Conservation (phyloP, 768 basidiomycete genomes). For the Thelephora ganbajun region DNA sequence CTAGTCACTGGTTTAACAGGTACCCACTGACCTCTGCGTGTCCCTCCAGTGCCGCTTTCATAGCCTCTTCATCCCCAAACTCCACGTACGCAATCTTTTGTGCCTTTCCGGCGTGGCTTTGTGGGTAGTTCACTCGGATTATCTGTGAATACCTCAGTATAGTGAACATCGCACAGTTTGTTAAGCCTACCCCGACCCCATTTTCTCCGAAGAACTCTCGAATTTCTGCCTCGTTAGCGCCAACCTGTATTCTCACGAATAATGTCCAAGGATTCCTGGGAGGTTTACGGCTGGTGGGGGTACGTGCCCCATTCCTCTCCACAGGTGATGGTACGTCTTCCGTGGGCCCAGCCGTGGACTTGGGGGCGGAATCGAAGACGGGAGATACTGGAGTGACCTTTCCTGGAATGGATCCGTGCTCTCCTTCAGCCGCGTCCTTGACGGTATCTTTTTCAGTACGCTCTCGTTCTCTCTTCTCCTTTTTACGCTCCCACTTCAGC, state of each 20-base stretch:
- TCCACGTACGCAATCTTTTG: constrained; percentile 72
- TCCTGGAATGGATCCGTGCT: constrained; percentile 20
- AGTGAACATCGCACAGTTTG: not conserved
- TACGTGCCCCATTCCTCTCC: constrained; percentile 51
- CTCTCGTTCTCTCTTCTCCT: constrained; percentile 46
- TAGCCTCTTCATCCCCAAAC: constrained; percentile 77
- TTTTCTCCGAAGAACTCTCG: constrained; percentile 68
- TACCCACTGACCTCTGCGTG: constrained; percentile 46
- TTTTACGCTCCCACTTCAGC: constrained; percentile 46
- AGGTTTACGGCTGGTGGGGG: constrained; percentile 53
- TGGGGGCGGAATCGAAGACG: not conserved
- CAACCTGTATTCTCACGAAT: constrained; percentile 53
- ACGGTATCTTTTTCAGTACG: constrained; percentile 28
- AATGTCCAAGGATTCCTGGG: constrained; percentile 73
- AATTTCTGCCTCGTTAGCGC: constrained; percentile 49
- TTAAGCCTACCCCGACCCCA: constrained; percentile 42
- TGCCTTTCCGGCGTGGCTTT: constrained; percentile 30
- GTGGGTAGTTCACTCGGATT: constrained; percentile 50
- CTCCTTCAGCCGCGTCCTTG: constrained; percentile 18
- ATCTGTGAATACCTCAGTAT: constrained; percentile 28
- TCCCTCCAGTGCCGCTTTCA: constrained; percentile 67
- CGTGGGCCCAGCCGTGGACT: constrained; percentile 5
- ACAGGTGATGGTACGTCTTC: constrained; percentile 16
- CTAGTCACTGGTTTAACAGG: constrained; percentile 5
- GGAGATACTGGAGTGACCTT: constrained; percentile 21